phyloP scores from a whole-genome alignment of 2,329 filamentous ascomycete genomes.

The Hypoxylon sp. region DNA sequence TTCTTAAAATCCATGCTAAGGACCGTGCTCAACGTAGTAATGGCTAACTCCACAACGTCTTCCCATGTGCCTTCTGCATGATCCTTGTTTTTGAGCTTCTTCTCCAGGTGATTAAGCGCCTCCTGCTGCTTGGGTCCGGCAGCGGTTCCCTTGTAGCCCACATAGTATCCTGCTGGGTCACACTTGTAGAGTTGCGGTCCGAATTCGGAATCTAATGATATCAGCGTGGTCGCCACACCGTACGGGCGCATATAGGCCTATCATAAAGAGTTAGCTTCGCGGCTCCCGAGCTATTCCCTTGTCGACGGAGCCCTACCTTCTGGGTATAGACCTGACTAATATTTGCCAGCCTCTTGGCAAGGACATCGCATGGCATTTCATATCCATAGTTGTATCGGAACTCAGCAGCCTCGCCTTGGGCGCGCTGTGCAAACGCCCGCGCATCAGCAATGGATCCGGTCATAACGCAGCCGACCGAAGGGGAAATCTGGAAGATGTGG shows the following conservation, averaged over 20 bases:
- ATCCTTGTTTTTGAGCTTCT: conserved; percentile 99
- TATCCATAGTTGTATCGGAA: conserved; percentile 99
- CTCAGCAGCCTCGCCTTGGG: conserved; percentile 94
- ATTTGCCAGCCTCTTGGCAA: conserved; percentile 97
- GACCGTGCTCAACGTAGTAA: conserved; percentile 94
- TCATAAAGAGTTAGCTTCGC: conserved; percentile 50
- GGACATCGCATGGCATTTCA: conserved; percentile 98
- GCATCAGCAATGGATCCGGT: conserved; percentile 98
- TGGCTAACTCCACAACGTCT: conserved; percentile 96
- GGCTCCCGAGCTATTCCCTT: conserved; percentile 11
- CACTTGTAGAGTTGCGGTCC: conserved; percentile 98
- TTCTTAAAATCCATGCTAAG: conserved; percentile 99
- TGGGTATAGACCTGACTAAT: conserved; percentile 99
- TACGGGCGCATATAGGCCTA: conserved; percentile 97
- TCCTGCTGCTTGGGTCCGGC: conserved; percentile 99
- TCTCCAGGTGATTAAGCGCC: conserved; percentile 97
- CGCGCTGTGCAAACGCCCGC: conserved; percentile 90
- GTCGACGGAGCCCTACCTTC: conserved; percentile 69
- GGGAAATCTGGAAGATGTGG: conserved; percentile 96
- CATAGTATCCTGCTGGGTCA: conserved; percentile 97
- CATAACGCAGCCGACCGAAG: conserved; percentile 97
- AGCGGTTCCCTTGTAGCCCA: conserved; percentile 97
- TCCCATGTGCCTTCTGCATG: conserved; percentile 92
- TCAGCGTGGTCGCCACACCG: conserved; percentile 93
- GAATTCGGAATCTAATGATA: conserved; percentile 91